Base-by-base conservation (phyloP, 345 rosid genomes). In the Eucalyptus sideroxylon region DNA sequence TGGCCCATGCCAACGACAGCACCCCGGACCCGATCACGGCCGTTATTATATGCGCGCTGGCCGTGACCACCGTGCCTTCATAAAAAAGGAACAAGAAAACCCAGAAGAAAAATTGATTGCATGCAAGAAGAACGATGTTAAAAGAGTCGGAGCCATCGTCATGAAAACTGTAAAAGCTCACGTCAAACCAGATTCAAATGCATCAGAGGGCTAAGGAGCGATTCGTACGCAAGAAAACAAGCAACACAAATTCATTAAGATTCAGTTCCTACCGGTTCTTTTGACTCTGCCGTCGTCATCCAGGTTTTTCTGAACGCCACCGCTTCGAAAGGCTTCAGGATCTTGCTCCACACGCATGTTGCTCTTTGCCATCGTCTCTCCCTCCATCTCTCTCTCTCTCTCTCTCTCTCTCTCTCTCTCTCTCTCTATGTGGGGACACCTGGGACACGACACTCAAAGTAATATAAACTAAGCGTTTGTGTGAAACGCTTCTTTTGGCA, bases 11-110 rank as follows among this genome's bases (percentile, higher is more conserved):
- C 91, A 97, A 89, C 16, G 98, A 93, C 86, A 97, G 88, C 89
- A 96, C 99, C 31, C 99, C 99, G 40, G 98, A 96, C 16, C 98
- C 99, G 31, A 97, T 97, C 91, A 97, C 99, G 2, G 99, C 98
- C 1, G 99, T 97, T 56, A 97, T 97, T 51, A 97, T 97, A 90
- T 97, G 99, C 7, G 99, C 96, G 88, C 98, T 95, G 2, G 97
- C 99, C 15, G 97, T 95, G 14, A 95, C 31, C 97, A 97, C 94
- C 44, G 98, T 96, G 86, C 99, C 99, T 97, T 77, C 87, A 90
- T 21, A 87, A 51, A 19, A 65, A 65, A 53, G 44, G 45, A 72
- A 5, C 26, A 6, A 34, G 23, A 69, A 69, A 69, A 16, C 81
- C 81, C 40, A 69, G 21, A 67, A 45, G 17, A 72, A 44, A 59